Base-by-base conservation (phyloP, 1,284 basidiomycete species). In the Tilletiopsis washingtonensis region DNA sequence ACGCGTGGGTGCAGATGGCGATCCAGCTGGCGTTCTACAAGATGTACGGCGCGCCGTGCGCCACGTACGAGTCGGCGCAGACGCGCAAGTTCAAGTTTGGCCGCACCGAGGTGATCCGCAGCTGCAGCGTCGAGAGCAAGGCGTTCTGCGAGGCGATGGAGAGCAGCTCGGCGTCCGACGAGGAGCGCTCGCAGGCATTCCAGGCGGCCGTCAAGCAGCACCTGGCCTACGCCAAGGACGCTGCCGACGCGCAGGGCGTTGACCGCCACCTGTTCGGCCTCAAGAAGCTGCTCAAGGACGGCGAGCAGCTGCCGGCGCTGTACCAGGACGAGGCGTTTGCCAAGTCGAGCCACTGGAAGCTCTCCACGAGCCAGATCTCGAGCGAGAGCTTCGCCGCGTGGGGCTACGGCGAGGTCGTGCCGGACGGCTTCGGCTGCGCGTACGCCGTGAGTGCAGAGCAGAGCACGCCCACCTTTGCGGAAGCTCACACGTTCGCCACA, bases 1-100 rank as follows among this genome's bases (percentile, higher is more conserved):
- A 98, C 71, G 85, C 85, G 15, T 93, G 90, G 84, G 88, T 81
- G 9, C 93, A 98, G 77, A 81, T 97, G 58, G 83, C 90, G 61
- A 94, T 94, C 78, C 93, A 97, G 75, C 82, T 97, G 40, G 93
- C 91, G 19, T 94, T 87, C 78, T 84, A 85, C 75, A 80, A 87
- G 6, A 82, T 94, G 79, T 81, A 80, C 66, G 80, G 80, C 21
- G 81, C 87, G 20, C 83, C 86, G 4, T 84, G 90, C 37, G 84
- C 80, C 3, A 88, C 88, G 47, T 98, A 97, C 77, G 93, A 97
- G 78, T 87, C 85, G 56, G 84, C 85, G 14, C 91, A 97, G 77
- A 98, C 93, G 50, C 81, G 93, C 39, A 91, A 91, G 75, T 98
- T 83, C 79, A 83, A 88, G 73, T 80, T 81, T 12, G 93, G 93